Base-by-base conservation (phyloP, 768 basidiomycete species). In the Mycena olivaceomarginata region DNA sequence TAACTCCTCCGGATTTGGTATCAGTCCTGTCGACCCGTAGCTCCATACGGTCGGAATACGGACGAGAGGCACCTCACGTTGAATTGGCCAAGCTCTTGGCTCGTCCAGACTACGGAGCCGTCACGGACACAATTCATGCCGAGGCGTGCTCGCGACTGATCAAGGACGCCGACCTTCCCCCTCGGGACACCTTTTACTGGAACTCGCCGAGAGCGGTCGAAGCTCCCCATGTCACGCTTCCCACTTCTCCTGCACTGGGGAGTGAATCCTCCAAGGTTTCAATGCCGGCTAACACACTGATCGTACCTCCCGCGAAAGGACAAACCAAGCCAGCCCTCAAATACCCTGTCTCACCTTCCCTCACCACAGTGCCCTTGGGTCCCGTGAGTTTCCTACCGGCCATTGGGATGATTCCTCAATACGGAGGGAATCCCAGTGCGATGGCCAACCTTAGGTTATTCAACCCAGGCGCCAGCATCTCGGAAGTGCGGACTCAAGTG, bases 31-130 rank as follows among this genome's bases (percentile, higher is more conserved):
- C 51, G n/a, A n/a, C n/a, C n/a, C n/a, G n/a, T n/a, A n/a, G n/a
- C 16, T 67, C 66, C 9, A 46, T 67, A 6, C 66, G 46, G 2
- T 51, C 66, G 4, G 66, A 67, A 9, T 67, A 46, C 46, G 66
- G 66, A 4, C 5, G 25, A 2, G 66, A 67, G 7, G 66, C 45
- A 7, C 45, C 66, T 4, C 22, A 18, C 5, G 48, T 67, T 1
- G 66, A 67, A n/a, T 16, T 67, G 22, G 46, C 22, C 13, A 67
- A 67, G 25, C 31, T 67, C 5, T 46, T 67, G 5, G n/a, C 45
- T 51, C 66, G 46, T 12, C 66, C 46, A 5, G 25, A 67, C 22
- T 51, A 67, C 37, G 45, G 10, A 10, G 8, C 45, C 4, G 15
- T 51, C 18, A 46, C 66, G 5, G 45, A 67, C n/a, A 56, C 53